Conservation (phyloP, 73 alveolate genomes). For the Breviolum minutum region DNA sequence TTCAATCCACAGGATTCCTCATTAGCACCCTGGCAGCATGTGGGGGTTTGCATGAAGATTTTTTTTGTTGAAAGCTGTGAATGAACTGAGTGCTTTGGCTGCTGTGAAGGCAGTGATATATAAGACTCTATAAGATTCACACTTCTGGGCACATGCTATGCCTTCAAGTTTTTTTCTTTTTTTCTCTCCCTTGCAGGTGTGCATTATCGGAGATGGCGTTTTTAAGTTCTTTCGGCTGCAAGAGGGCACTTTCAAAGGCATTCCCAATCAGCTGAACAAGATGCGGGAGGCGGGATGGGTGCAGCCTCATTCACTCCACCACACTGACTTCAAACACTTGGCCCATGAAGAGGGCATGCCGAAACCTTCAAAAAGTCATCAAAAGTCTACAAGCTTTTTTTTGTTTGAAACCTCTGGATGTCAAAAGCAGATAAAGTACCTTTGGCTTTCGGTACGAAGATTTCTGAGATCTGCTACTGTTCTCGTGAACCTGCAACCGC, state of each 20-base stretch:
- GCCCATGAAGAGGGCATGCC: background rate
- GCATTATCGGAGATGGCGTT: conserved; percentile 97
- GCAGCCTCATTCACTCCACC: background rate
- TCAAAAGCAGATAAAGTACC: background rate
- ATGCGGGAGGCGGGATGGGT: conserved; percentile 95
- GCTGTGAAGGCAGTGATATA: background rate
- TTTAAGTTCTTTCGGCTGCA: conserved; percentile 96
- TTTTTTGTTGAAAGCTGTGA: background rate
- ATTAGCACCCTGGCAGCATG: conserved; percentile 23
- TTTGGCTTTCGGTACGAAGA: background rate
- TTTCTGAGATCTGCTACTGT: background rate
- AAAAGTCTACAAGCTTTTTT: background rate
- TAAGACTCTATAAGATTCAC: background rate
- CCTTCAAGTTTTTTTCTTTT: background rate
- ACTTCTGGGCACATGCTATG: background rate
- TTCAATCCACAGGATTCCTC: conserved; percentile 96
- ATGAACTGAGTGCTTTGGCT: background rate
- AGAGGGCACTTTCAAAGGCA: conserved; percentile 96
- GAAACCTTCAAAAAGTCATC: background rate
- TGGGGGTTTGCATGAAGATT: background rate
- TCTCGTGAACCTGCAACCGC: background rate
- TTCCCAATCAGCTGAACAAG: conserved; percentile 95
- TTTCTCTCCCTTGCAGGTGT: conserved; percentile 25
- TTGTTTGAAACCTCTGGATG: background rate
- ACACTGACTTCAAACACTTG: background rate